Conservation (phyloP, 345 rosid species). For the Heritiera littoralis region DNA sequence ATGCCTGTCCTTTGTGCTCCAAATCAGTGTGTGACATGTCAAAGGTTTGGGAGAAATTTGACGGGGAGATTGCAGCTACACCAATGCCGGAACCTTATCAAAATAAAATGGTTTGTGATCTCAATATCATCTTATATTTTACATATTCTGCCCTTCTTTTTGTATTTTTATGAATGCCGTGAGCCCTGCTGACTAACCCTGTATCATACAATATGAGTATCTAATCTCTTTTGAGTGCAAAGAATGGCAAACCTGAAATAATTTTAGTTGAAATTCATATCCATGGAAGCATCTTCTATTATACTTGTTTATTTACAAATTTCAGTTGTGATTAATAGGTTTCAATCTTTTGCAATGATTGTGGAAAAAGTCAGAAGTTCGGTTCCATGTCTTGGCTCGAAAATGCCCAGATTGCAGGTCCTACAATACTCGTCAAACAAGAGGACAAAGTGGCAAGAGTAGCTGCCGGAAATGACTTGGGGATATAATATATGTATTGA, state of each 20-base stretch:
- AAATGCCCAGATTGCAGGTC: constrained; percentile 77
- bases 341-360: constrained; percentile 84
- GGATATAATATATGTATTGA: background rate
- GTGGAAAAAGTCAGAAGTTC: constrained; percentile 62
- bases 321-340: constrained; percentile 44
- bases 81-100: constrained; percentile 79
- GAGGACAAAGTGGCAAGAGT: constrained; percentile 13
- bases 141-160: background rate
- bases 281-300: background rate
- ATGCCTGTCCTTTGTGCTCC: constrained; percentile 87
- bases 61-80: constrained; percentile 73
- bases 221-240: background rate
- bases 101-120: constrained; percentile 51
- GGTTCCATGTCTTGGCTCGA: constrained; percentile 76
- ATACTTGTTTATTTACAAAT: background rate
- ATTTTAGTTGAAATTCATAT: background rate
- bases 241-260: background rate
- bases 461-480: background rate
- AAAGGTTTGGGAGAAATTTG: constrained; percentile 85
- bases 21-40: constrained; percentile 95
- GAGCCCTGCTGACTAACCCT: background rate
- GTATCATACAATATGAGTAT: background rate
- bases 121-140: too few species aligned
- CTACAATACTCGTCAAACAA: constrained; percentile 17
- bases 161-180: background rate